phyloP scores from a whole-genome alignment of 495 filamentous ascomycete genomes.

The Trichoderma erinaceum region DNA sequence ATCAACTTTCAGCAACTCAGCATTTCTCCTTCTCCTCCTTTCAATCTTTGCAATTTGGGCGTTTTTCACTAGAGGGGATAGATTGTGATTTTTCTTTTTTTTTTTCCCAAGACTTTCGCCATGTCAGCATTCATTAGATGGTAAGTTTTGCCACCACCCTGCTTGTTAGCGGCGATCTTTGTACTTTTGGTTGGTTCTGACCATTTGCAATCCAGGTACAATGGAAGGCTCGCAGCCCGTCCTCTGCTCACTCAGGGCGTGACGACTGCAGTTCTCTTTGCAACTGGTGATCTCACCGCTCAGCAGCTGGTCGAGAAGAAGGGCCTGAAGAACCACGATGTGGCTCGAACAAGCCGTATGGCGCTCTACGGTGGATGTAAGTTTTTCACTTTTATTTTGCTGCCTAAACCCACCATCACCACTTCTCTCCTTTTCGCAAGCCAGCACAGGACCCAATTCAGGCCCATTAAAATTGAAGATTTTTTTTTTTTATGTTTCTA shows the following conservation, averaged over 20 bases:
- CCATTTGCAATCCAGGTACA: conserved; percentile 59
- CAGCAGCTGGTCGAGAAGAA: conserved; percentile 86
- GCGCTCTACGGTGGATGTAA: conserved; percentile 83
- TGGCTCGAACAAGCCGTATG: conserved; percentile 81
- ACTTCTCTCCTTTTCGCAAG: neutral
- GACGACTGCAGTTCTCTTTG: conserved; percentile 84
- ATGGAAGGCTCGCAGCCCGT: conserved; percentile 68
- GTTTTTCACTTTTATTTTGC: conserved; percentile 18
- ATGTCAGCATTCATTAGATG: neutral
- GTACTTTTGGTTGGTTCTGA: neutral
- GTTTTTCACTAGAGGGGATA: conserved; percentile 8
- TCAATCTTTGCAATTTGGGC: conserved; percentile 1
- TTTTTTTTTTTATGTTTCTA: conserved; percentile 13
- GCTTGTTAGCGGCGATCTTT: neutral
- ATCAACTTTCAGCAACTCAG: neutral
- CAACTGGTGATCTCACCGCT: conserved; percentile 82
- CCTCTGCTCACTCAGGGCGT: conserved; percentile 85
- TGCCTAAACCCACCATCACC: conserved; percentile 7
- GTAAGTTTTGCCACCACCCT: conserved; percentile 8
- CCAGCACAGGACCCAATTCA: neutral
- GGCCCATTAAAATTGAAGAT: neutral
- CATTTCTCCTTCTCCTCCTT: neutral
- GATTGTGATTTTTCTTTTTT: neutral
- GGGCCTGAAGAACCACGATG: conserved; percentile 73
- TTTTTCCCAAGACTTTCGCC: neutral